Evolutionary conservation across 768 basidiomycete species (phyloP).

Genomic region (Agrocybe praecox): DNA sequence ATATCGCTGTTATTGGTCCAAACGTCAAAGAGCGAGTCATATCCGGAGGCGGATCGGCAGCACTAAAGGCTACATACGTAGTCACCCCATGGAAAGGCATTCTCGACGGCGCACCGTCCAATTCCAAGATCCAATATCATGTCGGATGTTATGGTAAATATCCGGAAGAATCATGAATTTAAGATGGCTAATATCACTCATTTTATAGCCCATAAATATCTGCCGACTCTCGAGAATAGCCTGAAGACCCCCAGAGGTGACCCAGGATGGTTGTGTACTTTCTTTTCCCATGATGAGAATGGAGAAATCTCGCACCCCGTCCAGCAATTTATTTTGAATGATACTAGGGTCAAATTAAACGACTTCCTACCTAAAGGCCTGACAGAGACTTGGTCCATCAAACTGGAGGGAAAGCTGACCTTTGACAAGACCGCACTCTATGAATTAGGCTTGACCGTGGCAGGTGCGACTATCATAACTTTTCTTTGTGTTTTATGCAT

Average conservation of each 20-base stretch:
- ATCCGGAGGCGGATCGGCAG: conserved; percentile 80
- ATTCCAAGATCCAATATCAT: conserved; percentile 53
- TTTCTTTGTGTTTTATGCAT: not conserved
- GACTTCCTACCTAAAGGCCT: conserved; percentile 65
- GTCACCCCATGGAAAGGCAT: conserved; percentile 68
- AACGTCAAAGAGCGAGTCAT: conserved; percentile 67
- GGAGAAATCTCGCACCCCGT: conserved; percentile 49
- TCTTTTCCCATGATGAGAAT: conserved; percentile 56
- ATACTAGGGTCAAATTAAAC: conserved; percentile 67
- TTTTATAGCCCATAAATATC: conserved; percentile 59
- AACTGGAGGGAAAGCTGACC: conserved; percentile 53
- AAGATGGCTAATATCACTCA: not conserved
- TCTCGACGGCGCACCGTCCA: conserved; percentile 45
- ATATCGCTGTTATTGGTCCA: conserved; percentile 68
- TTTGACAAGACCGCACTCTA: conserved; percentile 50
- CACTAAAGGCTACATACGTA: conserved; percentile 67
- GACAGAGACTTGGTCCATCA: conserved; percentile 55
- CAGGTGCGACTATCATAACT: conserved; percentile 36
- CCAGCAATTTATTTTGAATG: conserved; percentile 49
- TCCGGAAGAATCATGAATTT: not conserved
- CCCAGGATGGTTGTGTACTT: conserved; percentile 64
- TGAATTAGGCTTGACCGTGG: conserved; percentile 65
- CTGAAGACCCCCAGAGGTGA: conserved; percentile 54
- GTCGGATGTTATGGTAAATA: conserved; percentile 66
- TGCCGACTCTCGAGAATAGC: conserved; percentile 66